phyloP scores from a whole-genome alignment of 2,329 filamentous ascomycete species.

The Zasmidium cellare region DNA sequence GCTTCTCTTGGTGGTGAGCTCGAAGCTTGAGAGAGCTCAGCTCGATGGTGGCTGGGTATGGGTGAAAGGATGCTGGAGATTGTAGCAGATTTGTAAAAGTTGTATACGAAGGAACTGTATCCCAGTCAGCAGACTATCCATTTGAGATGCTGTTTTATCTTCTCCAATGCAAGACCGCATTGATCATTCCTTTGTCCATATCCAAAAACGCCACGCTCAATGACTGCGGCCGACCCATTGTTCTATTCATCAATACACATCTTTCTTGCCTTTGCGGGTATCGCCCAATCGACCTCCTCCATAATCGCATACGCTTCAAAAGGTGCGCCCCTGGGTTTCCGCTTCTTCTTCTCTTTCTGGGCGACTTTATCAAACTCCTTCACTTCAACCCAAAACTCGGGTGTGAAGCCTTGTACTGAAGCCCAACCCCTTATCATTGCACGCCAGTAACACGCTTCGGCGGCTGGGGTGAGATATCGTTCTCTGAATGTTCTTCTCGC shows the following conservation, averaged over 20 bases:
- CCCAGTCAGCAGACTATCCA: neutral
- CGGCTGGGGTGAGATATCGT: constrained; percentile 30
- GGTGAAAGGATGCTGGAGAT: no score
- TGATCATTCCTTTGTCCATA: neutral
- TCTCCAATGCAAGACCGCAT: neutral
- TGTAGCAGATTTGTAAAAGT: no score
- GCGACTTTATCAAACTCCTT: constrained; percentile 19
- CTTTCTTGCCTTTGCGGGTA: constrained; percentile 28
- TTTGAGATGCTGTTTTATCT: neutral
- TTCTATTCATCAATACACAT: constrained; percentile 25
- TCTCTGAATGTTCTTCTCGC: constrained; percentile 25
- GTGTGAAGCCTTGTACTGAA: constrained; percentile 44
- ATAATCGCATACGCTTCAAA: constrained; percentile 34
- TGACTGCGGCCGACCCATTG: neutral
- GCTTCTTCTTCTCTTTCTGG: constrained; percentile 20
- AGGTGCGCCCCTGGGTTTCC: constrained; percentile 26
- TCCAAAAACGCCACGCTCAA: neutral
- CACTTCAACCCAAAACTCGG: constrained; percentile 24
- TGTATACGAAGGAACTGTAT: neutral
- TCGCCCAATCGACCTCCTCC: constrained; percentile 31
- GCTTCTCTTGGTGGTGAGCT: no score
- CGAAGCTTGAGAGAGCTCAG: no score
- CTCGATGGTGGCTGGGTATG: no score
- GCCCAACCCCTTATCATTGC: constrained; percentile 38
- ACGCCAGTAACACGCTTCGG: constrained; percentile 35